These are phyloP conservation scores for Exophiala lecanii-corni DNA, from an alignment of 2,329 filamentous ascomycete genomes.

Conservation along the genomic window DNA sequence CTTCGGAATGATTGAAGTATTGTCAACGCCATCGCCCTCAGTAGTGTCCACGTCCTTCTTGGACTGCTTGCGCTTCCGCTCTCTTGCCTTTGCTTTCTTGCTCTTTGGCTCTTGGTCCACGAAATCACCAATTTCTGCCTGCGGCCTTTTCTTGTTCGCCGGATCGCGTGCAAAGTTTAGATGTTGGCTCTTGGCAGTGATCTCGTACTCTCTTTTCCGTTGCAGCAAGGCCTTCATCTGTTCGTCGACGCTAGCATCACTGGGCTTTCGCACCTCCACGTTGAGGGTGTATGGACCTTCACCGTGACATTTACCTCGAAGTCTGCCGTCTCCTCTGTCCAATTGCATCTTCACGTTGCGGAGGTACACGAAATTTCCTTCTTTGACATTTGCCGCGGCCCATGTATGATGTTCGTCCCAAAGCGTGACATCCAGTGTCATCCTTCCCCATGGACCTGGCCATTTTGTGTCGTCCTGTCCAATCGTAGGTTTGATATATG, in stretches of 20 bases:
- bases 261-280: constrained; percentile 49
- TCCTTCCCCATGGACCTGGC: constrained; percentile 69
- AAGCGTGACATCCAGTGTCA: constrained; percentile 66
- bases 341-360: constrained; percentile 67
- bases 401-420: constrained; percentile 63
- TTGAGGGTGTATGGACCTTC: constrained; percentile 57
- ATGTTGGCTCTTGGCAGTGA: constrained; percentile 26
- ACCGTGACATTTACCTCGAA: constrained; percentile 69
- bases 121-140: constrained; percentile 29
- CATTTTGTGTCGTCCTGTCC: constrained; percentile 43
- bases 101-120: constrained; percentile 22
- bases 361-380: constrained; percentile 61
- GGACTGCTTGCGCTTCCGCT: constrained; percentile 27
- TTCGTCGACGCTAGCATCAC: constrained; percentile 37
- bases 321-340: constrained; percentile 46
- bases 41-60: constrained; percentile 26
- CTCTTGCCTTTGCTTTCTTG: constrained; percentile 22
- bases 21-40: not conserved
- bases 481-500: constrained; percentile 41
- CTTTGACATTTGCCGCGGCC: constrained; percentile 52
- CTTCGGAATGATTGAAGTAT: not conserved
- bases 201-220: constrained; percentile 61
- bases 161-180: constrained; percentile 26
- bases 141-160: constrained; percentile 16
- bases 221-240: constrained; percentile 55